Percentiles rank a stretch among this genome's conserved stretches.
These are phyloP conservation scores for Alternaria gansuensis DNA, from an alignment of 2,329 filamentous ascomycete genomes.

Conservation along the genomic window DNA sequence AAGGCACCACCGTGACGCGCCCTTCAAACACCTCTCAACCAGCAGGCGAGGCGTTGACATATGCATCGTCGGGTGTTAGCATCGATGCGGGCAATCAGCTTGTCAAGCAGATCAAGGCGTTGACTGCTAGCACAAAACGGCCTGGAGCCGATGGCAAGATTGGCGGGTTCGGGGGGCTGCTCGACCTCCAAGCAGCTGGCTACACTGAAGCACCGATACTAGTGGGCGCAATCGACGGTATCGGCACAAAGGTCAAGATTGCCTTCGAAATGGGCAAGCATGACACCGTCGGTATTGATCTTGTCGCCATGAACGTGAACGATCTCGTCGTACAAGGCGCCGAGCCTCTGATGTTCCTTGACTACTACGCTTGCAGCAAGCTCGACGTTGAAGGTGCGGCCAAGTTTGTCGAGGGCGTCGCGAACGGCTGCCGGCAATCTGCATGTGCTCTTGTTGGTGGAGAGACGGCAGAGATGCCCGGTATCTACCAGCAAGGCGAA, in stretches of 20 bases:
- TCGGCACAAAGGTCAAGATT: constrained; percentile 96
- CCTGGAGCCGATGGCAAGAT: constrained; percentile 92
- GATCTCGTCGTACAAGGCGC: constrained; percentile 96
- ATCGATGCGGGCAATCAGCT: constrained; percentile 95
- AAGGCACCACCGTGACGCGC: constrained; percentile 59
- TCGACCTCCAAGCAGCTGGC: constrained; percentile 78
- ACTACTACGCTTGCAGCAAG: constrained; percentile 95
- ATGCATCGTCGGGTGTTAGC: constrained; percentile 90
- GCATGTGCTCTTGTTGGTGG: constrained; percentile 94
- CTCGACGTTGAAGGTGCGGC: constrained; percentile 80
- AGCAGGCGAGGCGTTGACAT: constrained; percentile 69
- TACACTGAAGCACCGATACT: constrained; percentile 79
- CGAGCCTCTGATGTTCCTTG: constrained; percentile 93
- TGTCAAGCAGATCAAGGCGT: constrained; percentile 88
- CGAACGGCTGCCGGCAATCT: constrained; percentile 82
- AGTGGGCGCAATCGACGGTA: constrained; percentile 94
- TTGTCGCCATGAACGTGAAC: constrained; percentile 99
- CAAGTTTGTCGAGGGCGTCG: constrained; percentile 90
- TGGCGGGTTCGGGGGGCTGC: constrained; percentile 90
- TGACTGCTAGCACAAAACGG: constrained; percentile 83
- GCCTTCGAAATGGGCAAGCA: constrained; percentile 90
- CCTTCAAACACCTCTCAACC: constrained; percentile 29
- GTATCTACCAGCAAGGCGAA: constrained; percentile 86
- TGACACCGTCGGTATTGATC: constrained; percentile 92
- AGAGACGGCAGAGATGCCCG: constrained; percentile 98